Conservation (phyloP, 371 early-diverging fungal species). For the Rhizopus microsporus region DNA sequence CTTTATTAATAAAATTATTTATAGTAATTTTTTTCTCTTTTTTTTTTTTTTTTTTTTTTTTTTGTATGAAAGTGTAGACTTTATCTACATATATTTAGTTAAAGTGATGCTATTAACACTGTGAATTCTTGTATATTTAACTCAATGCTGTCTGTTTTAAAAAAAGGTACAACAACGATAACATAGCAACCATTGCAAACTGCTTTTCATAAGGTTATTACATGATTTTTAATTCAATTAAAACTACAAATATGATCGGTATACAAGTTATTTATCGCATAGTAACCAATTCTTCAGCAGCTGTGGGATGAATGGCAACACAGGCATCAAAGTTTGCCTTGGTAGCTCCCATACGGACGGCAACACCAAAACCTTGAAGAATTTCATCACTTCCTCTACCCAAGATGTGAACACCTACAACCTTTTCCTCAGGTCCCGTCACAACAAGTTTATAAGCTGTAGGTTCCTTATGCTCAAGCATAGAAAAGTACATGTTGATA, state of each 20-base stretch:
- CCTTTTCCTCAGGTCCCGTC: conserved; percentile 85
- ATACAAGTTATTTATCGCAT: not conserved
- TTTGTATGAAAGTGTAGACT: too few relatives aligned
- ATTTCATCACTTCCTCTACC: conserved; percentile 95
- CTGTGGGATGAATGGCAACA: conserved; percentile 99
- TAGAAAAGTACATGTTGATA: conserved; percentile 89
- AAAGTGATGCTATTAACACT: too few relatives aligned
- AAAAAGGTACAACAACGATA: not conserved
- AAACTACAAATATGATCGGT: too few relatives aligned
- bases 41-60: not conserved
- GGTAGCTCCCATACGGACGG: conserved; percentile 93
- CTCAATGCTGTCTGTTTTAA: not conserved
- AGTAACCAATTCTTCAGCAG: conserved; percentile 86
- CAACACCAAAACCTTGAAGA: conserved; percentile 88
- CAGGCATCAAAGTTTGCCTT: conserved; percentile 93
- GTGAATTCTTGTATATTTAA: too few relatives aligned
- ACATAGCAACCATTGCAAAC: not conserved
- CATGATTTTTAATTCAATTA: too few relatives aligned
- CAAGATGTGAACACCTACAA: conserved; percentile 95
- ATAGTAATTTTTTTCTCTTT: not conserved
- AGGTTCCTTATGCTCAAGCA: conserved; percentile 86
- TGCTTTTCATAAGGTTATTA: too few relatives aligned
- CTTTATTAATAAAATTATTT: not conserved
- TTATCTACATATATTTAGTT: too few relatives aligned
- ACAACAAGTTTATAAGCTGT: conserved; percentile 91